Conservation (phyloP, 352 stramenopile species). For the Phytophthora meadii region DNA sequence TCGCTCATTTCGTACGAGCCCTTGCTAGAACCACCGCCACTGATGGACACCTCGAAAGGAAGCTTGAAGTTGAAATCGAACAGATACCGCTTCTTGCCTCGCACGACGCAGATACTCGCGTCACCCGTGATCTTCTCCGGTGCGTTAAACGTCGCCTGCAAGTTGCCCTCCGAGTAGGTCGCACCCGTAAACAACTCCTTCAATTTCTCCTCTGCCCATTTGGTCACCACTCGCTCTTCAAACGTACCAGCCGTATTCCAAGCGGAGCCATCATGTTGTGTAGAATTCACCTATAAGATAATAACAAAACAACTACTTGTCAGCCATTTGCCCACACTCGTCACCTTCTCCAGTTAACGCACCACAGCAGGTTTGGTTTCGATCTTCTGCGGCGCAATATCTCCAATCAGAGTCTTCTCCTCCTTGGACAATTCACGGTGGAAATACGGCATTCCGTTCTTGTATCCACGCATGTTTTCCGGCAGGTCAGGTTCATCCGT, state of each 20-base stretch:
- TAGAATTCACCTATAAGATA: constrained; percentile 22
- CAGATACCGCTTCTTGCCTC: constrained; percentile 89
- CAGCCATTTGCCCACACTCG: background rate
- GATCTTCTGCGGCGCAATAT: constrained; percentile 92
- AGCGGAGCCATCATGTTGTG: constrained; percentile 79
- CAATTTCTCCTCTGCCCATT: constrained; percentile 84
- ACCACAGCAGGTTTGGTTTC: constrained; percentile 46
- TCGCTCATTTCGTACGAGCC: constrained; percentile 82
- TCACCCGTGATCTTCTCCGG: constrained; percentile 82
- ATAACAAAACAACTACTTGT: constrained; percentile 1
- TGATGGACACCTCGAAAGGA: constrained; percentile 70
- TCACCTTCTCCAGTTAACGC: constrained; percentile 3
- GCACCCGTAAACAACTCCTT: constrained; percentile 56
- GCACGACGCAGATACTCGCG: constrained; percentile 88
- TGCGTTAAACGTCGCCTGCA: constrained; percentile 56
- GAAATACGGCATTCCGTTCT: constrained; percentile 95
- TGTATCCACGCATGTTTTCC: constrained; percentile 75
- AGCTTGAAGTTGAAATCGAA: constrained; percentile 89
- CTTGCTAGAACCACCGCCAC: constrained; percentile 56
- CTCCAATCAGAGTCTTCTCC: constrained; percentile 96
- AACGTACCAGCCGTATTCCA: constrained; percentile 95
- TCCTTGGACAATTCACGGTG: constrained; percentile 97
- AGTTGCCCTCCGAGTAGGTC: constrained; percentile 50
- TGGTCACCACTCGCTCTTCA: constrained; percentile 89
- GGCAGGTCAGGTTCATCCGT: constrained; percentile 72